These are phyloP conservation scores for Aristolochia californica DNA, from an alignment of 164 flowering plant species.

Conservation along the genomic window DNA sequence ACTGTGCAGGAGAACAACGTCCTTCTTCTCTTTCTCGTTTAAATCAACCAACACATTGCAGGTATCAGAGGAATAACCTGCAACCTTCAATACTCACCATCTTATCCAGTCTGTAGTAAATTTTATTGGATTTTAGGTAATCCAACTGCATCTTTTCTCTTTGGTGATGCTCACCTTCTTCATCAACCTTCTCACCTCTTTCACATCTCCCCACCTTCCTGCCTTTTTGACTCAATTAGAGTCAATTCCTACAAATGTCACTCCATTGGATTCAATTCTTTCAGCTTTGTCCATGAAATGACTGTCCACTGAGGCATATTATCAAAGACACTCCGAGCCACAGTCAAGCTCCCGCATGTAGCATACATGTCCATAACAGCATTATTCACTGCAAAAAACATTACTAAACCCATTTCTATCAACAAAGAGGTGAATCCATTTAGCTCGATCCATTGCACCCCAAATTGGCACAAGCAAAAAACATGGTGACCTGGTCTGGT, in stretches of 20 bases:
- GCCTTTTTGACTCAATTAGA: too few relatives aligned
- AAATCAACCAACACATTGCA: too few relatives aligned
- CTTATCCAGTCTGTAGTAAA: too few relatives aligned
- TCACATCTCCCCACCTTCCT: too few relatives aligned
- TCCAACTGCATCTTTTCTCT: too few relatives aligned
- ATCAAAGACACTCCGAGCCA: conserved; percentile 43
- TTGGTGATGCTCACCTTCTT: too few relatives aligned
- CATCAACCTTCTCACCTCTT: too few relatives aligned
- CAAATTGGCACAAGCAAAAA: conserved; percentile 68
- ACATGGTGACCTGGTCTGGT: conserved; percentile 62
- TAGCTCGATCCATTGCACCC: conserved; percentile 57
- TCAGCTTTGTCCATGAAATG: conserved; percentile 64
- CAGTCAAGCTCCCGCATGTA: conserved; percentile 63
- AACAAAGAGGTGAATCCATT: conserved; percentile 38
- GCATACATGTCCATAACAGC: conserved; percentile 85
- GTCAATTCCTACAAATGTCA: conserved; percentile 54
- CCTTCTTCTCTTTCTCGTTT: too few relatives aligned
- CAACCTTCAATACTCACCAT: too few relatives aligned
- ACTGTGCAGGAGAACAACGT: too few relatives aligned
- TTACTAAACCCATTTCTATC: conserved; percentile 36
- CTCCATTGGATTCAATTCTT: conserved; percentile 67
- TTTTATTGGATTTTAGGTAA: too few relatives aligned
- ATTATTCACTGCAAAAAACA: conserved; percentile 41
- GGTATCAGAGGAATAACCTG: too few relatives aligned
- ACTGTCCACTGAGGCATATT: conserved; percentile 54